Percentiles rank a stretch among this genome's conserved stretches.
These are phyloP conservation scores for Naganishia cerealis DNA, from an alignment of 1,284 basidiomycete genomes.

Conservation along the genomic window DNA sequence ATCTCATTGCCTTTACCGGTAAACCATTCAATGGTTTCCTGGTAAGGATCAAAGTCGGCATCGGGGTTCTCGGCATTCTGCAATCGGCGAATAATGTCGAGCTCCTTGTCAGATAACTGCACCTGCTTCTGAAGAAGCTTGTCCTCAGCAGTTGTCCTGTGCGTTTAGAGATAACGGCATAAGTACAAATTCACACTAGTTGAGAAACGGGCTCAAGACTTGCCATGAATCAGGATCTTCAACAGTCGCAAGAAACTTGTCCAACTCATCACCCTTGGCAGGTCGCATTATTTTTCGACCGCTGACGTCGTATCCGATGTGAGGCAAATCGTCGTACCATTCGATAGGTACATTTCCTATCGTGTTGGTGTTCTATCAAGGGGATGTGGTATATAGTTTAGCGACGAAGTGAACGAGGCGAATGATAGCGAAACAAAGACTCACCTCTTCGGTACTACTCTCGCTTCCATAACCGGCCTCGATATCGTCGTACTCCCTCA, in stretches of 20 bases:
- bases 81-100: slow-evolving; percentile 89
- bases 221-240: slow-evolving; percentile 90
- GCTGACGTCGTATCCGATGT: slow-evolving; percentile 94
- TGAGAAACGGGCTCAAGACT: slow-evolving; percentile 38
- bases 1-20: slow-evolving; percentile 93
- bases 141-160: slow-evolving; percentile 88
- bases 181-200: not conserved
- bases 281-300: slow-evolving; percentile 93
- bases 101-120: slow-evolving; percentile 82
- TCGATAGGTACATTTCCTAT: slow-evolving; percentile 94
- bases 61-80: slow-evolving; percentile 91
- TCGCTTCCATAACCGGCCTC: slow-evolving; percentile 96
- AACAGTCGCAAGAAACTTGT: slow-evolving; percentile 91
- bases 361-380: slow-evolving; percentile 76
- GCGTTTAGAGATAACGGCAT: not conserved
- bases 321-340: slow-evolving; percentile 99
- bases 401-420: not conserved
- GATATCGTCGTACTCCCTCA: slow-evolving; percentile 88
- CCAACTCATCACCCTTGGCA: slow-evolving; percentile 92
- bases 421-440: slow-evolving; percentile 44
- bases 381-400: not conserved
- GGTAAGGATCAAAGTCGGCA: slow-evolving; percentile 83
- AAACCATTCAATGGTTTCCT: slow-evolving; percentile 93
- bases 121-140: slow-evolving; percentile 83
- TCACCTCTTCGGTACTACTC: slow-evolving; percentile 92